Percentiles rank a stretch among this genome's conserved stretches.
Evolutionary conservation across 2,329 filamentous ascomycete species (phyloP).

Genomic region (Exophiala lecanii-corni): DNA sequence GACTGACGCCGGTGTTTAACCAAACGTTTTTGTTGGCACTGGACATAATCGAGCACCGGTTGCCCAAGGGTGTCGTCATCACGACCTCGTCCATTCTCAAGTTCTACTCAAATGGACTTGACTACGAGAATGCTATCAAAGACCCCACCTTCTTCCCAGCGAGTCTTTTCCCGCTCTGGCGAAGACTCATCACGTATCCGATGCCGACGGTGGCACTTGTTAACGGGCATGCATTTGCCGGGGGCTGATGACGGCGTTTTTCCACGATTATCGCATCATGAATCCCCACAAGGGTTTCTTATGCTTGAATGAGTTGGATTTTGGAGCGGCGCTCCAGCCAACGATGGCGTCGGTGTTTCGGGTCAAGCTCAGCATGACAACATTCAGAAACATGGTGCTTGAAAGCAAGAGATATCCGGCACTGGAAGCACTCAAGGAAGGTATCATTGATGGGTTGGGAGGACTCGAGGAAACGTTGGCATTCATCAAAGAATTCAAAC

Average conservation of each 20-base stretch:
- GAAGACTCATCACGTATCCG: slow-evolving; percentile 63
- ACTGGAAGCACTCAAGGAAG: slow-evolving; percentile 58
- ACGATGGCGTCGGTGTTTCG: slow-evolving; percentile 73
- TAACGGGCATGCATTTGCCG: slow-evolving; percentile 78
- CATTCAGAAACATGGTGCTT: slow-evolving; percentile 64
- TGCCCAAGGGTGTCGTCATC: slow-evolving; percentile 67
- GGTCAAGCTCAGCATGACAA: slow-evolving; percentile 55
- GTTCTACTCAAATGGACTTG: slow-evolving; percentile 77
- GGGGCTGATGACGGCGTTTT: slow-evolving; percentile 75
- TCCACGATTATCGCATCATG: slow-evolving; percentile 79
- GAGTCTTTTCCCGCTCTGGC: slow-evolving; percentile 61
- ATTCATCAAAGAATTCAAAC: slow-evolving; percentile 55
- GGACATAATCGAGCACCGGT: slow-evolving; percentile 66
- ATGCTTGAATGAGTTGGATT: slow-evolving; percentile 77
- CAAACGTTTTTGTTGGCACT: slow-evolving; percentile 64
- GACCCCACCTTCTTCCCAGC: slow-evolving; percentile 59
- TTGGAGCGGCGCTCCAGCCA: slow-evolving; percentile 69
- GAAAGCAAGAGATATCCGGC: slow-evolving; percentile 66
- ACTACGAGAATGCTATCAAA: slow-evolving; percentile 61
- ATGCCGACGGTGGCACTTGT: slow-evolving; percentile 78
- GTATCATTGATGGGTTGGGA: slow-evolving; percentile 65
- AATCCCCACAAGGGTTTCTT: slow-evolving; percentile 66
- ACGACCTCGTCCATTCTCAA: slow-evolving; percentile 72
- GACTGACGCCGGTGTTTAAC: slow-evolving; percentile 65
- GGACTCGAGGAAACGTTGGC: slow-evolving; percentile 59